Evolutionary conservation across 768 basidiomycete genomes (phyloP), one percentile per base, ranked within the genome.

Genomic region (Termitomyces sp.): DNA sequence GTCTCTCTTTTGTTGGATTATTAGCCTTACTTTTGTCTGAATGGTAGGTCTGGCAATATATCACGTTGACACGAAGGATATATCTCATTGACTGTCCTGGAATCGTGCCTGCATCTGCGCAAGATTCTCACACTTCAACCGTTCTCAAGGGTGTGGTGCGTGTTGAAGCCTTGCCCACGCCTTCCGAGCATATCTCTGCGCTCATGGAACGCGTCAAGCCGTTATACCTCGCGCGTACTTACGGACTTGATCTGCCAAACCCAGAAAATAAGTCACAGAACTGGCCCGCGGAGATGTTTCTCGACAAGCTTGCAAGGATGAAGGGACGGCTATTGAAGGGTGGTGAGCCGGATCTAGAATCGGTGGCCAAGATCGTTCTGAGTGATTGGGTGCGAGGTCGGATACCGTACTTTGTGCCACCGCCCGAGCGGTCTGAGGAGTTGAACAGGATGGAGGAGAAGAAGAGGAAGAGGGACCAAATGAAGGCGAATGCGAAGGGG

Each of bases 31-130:
- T 15, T 28, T 8, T 10, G 38, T 43, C 0, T 28, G 26, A 46
- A 50, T 23, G 15, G 15, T 53, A 82, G 80, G 95, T 98, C 62
- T 99, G 97, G 97, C 96, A 99, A 80, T 99, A 99, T 72, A 98
- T 99, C 75, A 95, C 94, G 30, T 77, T 99, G 42, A 99, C 95
- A 58, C 84, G 89, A 60, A 83, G 91, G 53, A 99, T 99, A 68
- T 99, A 98, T 77, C 87, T 99, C 63, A 98, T 99, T 75, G 97
- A 99, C 73, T 99, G 97, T 69, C 97, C 97, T 30, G 97, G 97
- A 49, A 91, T 98, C 70, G 97, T 98, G 1, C 96, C 96, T 2
- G 87, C 94, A 17, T 95, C 94, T 23, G 89, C 93, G 2, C 80
- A 90, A 60, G 95, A 98, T 71, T 83, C 89, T 2, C 87, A 96